Evolutionary conservation across 176 grass and related monocot genomes (phyloP).

Genomic region (Aegilops sharonensis): DNA sequence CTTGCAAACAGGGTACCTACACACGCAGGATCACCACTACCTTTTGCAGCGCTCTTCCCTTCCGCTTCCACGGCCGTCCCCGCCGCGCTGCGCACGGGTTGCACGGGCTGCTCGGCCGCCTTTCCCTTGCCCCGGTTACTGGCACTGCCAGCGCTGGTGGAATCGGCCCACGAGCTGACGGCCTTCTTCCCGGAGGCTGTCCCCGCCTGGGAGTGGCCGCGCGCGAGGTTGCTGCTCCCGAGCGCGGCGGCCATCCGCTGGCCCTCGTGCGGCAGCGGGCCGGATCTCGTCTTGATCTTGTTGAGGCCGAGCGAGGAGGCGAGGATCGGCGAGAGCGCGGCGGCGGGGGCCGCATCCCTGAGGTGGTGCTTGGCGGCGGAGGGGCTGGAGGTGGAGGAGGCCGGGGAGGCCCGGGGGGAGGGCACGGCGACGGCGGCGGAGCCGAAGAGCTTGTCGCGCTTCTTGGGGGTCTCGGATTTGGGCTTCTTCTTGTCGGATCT

Average conservation of each 20-base stretch:
- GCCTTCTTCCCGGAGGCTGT: slow-evolving; percentile 38
- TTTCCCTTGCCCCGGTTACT: slow-evolving; percentile 40
- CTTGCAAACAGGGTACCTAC: neutral
- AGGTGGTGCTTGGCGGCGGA: slow-evolving; percentile 33
- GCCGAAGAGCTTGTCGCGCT: slow-evolving; percentile 49
- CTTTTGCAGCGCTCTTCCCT: slow-evolving; percentile 47
- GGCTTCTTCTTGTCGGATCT: slow-evolving; percentile 95
- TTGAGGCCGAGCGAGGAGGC: slow-evolving; percentile 96
- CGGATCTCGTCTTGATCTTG: slow-evolving; percentile 99
- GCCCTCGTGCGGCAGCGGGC: slow-evolving; percentile 94
- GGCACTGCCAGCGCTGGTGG: slow-evolving; percentile 12
- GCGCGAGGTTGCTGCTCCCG: slow-evolving; percentile 82
- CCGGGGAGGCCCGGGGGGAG: slow-evolving; percentile 30
- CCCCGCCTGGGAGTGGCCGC: slow-evolving; percentile 47
- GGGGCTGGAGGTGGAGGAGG: slow-evolving; percentile 46
- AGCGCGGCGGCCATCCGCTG: slow-evolving; percentile 67
- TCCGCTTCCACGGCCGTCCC: slow-evolving; percentile 8
- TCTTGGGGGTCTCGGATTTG: slow-evolving; percentile 69
- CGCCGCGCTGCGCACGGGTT: neutral
- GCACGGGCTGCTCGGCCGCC: slow-evolving; percentile 24
- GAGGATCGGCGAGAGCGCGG: slow-evolving; percentile 78
- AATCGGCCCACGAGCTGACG: slow-evolving; percentile 43
- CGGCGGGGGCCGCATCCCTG: slow-evolving; percentile 44
- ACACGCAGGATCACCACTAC: slow-evolving; percentile 10
- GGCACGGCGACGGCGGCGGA: slow-evolving; percentile 29